Conservation (phyloP, 2,329 filamentous ascomycete species). For the Didymella arachidicola region DNA sequence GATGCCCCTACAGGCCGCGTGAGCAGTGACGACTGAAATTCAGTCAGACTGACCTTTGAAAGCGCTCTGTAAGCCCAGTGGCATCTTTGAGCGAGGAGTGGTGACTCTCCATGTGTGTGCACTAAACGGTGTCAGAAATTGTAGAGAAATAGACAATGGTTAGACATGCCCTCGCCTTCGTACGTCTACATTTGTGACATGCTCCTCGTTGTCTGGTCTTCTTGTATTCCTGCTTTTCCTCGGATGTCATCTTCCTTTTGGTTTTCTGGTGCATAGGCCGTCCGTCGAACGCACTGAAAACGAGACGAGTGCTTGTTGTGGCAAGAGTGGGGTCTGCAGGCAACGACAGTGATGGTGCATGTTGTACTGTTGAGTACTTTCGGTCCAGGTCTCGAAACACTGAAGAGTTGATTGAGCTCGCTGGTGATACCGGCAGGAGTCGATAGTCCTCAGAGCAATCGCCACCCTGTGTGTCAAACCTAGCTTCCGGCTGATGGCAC, state of each 20-base stretch:
- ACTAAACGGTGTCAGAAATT: constrained; percentile 17
- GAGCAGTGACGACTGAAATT: not conserved
- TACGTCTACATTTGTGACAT: constrained; percentile 36
- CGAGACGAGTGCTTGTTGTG: constrained; percentile 27
- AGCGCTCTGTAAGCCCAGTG: not conserved
- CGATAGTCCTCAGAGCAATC: not conserved
- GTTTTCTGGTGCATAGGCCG: constrained; percentile 31
- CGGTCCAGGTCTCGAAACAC: not conserved
- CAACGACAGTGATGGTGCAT: not conserved
- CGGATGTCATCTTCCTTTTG: constrained; percentile 38
- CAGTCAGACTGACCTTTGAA: not conserved
- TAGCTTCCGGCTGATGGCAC: not conserved
- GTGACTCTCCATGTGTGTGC: constrained; percentile 17
- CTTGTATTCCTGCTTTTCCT: constrained; percentile 37
- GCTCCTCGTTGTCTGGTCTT: constrained; percentile 39
- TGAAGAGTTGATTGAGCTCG: not conserved
- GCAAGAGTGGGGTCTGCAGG: constrained; percentile 2
- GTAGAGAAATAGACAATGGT: too few relatives aligned
- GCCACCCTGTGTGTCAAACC: not conserved
- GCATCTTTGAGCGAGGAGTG: not conserved
- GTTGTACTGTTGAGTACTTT: not conserved
- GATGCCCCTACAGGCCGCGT: not conserved
- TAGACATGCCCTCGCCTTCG: constrained; percentile 36
- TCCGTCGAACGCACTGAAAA: constrained; percentile 37
- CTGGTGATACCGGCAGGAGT: not conserved